phyloP scores from a whole-genome alignment of 768 basidiomycete species.

The Kondoa subrosea region DNA sequence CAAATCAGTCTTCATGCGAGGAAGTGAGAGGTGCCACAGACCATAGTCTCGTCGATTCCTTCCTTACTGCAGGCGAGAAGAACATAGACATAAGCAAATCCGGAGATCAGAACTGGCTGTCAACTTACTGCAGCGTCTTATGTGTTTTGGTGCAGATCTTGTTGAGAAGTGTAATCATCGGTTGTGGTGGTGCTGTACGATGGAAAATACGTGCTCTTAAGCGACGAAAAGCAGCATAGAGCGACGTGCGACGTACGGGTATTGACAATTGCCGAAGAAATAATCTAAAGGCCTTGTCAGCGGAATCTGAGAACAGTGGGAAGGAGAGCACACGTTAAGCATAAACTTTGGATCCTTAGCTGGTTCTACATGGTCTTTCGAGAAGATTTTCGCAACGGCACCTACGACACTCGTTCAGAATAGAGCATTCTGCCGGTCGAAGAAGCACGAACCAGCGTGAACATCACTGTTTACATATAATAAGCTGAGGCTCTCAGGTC shows the following conservation, averaged over 20 bases:
- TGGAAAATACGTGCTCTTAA: neutral
- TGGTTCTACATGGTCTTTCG: slow-evolving; percentile 39
- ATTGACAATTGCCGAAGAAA: slow-evolving; percentile 88
- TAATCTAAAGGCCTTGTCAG: slow-evolving; percentile 69
- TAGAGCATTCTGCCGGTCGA: no score
- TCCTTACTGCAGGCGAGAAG: no score
- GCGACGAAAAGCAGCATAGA: neutral
- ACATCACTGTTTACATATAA: no score
- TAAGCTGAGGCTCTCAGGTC: no score
- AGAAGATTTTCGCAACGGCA: slow-evolving; percentile 20
- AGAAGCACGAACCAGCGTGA: slow-evolving; percentile 4
- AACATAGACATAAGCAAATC: no score
- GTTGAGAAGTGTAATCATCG: slow-evolving; percentile 64
- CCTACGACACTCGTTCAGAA: no score
- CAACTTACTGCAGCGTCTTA: slow-evolving; percentile 56
- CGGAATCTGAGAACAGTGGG: no score
- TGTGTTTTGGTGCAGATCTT: slow-evolving; percentile 57
- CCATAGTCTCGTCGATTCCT: no score
- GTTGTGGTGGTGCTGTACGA: slow-evolving; percentile 42
- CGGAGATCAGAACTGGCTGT: no score
- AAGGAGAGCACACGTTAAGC: no score
- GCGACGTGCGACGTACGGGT: slow-evolving; percentile 37
- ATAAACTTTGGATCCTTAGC: slow-evolving; percentile 44
- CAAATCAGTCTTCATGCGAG: no score
- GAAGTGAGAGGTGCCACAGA: no score